Evolutionary conservation across 306 rosid species (phyloP).

Genomic region (Chamaecrista fasciculata): DNA sequence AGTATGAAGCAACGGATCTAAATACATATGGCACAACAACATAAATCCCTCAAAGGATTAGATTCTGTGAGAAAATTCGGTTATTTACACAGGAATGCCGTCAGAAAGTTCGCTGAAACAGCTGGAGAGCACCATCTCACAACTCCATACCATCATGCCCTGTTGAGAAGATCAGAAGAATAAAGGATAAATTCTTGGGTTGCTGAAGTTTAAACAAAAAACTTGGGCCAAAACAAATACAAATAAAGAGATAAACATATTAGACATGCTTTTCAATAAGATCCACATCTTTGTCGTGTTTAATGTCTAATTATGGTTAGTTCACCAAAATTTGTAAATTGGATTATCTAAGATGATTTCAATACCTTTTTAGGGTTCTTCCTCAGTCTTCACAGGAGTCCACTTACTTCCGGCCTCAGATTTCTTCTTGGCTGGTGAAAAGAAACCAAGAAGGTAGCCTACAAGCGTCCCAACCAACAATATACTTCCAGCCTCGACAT

Average conservation of each 20-base stretch:
- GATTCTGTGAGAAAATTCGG: conserved; percentile 1
- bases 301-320: background rate
- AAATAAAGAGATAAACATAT: no score
- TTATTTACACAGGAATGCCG: conserved; percentile 34
- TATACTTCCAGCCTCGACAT: conserved; percentile 50
- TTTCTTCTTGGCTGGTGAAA: conserved; percentile 55
- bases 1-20: background rate
- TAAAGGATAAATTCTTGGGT: background rate
- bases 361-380: conserved; percentile 39
- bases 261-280: background rate
- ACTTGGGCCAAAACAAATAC: background rate
- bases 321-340: no score
- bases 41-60: conserved; percentile 16
- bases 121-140: conserved; percentile 25
- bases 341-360: no score
- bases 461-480: conserved; percentile 68
- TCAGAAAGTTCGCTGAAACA: background rate
- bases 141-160: conserved; percentile 30
- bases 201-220: background rate
- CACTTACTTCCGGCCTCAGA: conserved; percentile 40
- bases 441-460: conserved; percentile 70
- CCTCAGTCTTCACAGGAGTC: conserved; percentile 73
- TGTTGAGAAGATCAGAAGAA: background rate
- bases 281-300: no score
- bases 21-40: conserved; percentile 11